phyloP scores from a whole-genome alignment of 83 land plant species.

The Thuja plicata region DNA sequence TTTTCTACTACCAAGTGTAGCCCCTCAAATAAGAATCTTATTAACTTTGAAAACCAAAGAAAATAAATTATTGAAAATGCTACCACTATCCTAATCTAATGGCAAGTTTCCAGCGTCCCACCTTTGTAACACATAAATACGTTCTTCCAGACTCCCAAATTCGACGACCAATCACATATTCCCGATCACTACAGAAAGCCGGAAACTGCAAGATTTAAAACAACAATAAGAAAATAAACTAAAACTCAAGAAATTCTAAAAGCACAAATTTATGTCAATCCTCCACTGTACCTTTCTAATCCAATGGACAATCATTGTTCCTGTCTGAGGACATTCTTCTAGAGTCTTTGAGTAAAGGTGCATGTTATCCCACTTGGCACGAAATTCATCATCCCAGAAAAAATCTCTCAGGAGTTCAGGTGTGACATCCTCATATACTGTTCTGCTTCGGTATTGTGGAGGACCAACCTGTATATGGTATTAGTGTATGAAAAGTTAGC shows the following conservation, averaged over 20 bases:
- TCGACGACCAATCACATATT: constrained; percentile 59
- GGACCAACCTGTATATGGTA: constrained; percentile 35
- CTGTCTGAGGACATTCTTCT: constrained; percentile 53
- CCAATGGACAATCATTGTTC: constrained; percentile 60
- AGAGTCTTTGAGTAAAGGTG: constrained; percentile 32
- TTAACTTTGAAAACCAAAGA: neutral
- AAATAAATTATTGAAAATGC: neutral
- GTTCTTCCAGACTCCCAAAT: constrained; percentile 44
- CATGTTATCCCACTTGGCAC: constrained; percentile 69
- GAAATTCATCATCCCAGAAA: constrained; percentile 74
- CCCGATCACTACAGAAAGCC: constrained; percentile 70
- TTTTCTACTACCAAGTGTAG: neutral
- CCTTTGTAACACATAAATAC: constrained; percentile 66
- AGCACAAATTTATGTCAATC: neutral
- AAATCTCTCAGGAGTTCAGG: constrained; percentile 61
- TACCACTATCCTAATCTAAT: neutral
- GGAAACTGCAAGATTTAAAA: constrained; percentile 45
- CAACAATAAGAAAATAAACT: neutral
- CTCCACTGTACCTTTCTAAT: constrained; percentile 43
- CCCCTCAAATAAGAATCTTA: neutral
- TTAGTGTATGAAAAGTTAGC: neutral
- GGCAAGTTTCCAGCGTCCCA: constrained; percentile 15
- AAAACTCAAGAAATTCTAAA: neutral
- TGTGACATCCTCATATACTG: constrained; percentile 50
- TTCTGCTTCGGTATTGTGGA: constrained; percentile 59